Percentiles rank a stretch among this genome's conserved stretches.
These are phyloP conservation scores for Diutina neorugosa DNA, from an alignment of 1,139 yeast genomes.

Conservation along the genomic window DNA sequence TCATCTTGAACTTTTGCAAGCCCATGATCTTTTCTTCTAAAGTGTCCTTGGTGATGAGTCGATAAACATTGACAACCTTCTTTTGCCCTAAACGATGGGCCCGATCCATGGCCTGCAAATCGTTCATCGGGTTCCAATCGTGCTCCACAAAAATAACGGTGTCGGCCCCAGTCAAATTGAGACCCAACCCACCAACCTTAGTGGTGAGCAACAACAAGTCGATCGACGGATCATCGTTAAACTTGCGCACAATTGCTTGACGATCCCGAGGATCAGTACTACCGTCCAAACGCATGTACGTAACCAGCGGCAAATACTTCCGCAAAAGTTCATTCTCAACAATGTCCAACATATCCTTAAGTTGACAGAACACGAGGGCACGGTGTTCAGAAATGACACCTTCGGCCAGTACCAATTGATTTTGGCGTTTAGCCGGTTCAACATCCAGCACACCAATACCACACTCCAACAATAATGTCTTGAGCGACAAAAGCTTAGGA, in stretches of 20 bases:
- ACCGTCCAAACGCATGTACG: slow-evolving; percentile 93
- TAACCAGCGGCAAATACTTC: slow-evolving; percentile 79
- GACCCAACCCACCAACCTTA: slow-evolving; percentile 96
- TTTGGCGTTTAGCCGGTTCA: slow-evolving; percentile 18
- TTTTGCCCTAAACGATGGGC: slow-evolving; percentile 98
- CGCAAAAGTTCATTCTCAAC: slow-evolving; percentile 82
- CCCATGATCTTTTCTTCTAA: slow-evolving; percentile 98
- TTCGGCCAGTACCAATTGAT: slow-evolving; percentile 34
- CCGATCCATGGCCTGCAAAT: slow-evolving; percentile 97
- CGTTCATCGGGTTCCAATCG: slow-evolving; percentile 99
- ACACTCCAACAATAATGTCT: slow-evolving; percentile 76
- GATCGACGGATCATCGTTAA: slow-evolving; percentile 93
- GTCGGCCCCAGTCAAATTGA: slow-evolving; percentile 96
- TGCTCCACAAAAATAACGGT: slow-evolving; percentile 97
- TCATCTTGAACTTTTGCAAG: slow-evolving; percentile 91
- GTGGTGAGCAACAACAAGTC: slow-evolving; percentile 88
- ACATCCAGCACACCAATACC: slow-evolving; percentile 71
- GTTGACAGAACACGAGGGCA: slow-evolving; percentile 89
- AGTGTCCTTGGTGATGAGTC: slow-evolving; percentile 85
- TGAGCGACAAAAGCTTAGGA: slow-evolving; percentile 79
- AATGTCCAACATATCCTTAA: slow-evolving; percentile 95
- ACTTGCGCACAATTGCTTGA: slow-evolving; percentile 82
- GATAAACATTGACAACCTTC: slow-evolving; percentile 90
- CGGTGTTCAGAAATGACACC: slow-evolving; percentile 92
- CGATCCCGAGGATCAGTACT: slow-evolving; percentile 87